These are phyloP conservation scores for Physcomitrellopsis africana DNA, from an alignment of 225 moss, liverwort and hornwort genomes.

Conservation along the genomic window DNA sequence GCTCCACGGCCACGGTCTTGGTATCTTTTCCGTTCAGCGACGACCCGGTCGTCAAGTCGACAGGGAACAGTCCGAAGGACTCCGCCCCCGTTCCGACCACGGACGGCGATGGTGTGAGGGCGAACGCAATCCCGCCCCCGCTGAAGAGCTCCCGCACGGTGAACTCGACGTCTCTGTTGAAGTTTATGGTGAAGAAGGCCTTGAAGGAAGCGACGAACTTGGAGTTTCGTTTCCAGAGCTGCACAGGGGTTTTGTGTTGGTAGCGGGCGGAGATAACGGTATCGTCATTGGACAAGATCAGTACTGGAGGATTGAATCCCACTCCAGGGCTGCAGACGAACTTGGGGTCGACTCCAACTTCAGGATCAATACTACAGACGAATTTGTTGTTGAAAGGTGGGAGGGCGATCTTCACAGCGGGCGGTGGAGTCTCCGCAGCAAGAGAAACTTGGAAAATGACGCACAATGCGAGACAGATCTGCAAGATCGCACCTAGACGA, in stretches of 20 bases:
- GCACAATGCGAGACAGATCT: too few relatives aligned
- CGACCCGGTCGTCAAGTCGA: constrained; percentile 43
- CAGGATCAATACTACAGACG: constrained; percentile 32
- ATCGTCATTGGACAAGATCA: constrained; percentile 33
- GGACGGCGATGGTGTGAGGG: constrained; percentile 37
- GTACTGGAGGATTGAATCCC: not conserved
- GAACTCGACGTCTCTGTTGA: constrained; percentile 44
- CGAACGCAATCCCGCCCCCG: constrained; percentile 50
- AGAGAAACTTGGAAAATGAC: too few relatives aligned
- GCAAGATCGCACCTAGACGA: not conserved
- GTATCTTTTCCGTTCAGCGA: constrained; percentile 20
- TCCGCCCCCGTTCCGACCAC: constrained; percentile 38
- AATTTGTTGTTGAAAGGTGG: constrained; percentile 30
- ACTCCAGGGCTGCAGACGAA: constrained; percentile 27
- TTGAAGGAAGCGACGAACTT: constrained; percentile 55
- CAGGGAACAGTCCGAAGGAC: constrained; percentile 56
- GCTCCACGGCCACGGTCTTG: constrained; percentile 63
- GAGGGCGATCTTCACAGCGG: constrained; percentile 35
- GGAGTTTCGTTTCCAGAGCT: constrained; percentile 42
- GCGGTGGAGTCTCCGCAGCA: constrained; percentile 8
- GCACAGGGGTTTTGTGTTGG: constrained; percentile 35
- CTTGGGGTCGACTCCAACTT: constrained; percentile 4
- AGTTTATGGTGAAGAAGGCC: constrained; percentile 50
- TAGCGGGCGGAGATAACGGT: constrained; percentile 38
- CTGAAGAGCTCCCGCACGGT: constrained; percentile 47